A percentile compares a stretch with the other conserved stretches of the same genome.
Evolutionary conservation across 2,329 filamentous ascomycete genomes (phyloP).

Genomic region (Pezicula neosporulosa): DNA sequence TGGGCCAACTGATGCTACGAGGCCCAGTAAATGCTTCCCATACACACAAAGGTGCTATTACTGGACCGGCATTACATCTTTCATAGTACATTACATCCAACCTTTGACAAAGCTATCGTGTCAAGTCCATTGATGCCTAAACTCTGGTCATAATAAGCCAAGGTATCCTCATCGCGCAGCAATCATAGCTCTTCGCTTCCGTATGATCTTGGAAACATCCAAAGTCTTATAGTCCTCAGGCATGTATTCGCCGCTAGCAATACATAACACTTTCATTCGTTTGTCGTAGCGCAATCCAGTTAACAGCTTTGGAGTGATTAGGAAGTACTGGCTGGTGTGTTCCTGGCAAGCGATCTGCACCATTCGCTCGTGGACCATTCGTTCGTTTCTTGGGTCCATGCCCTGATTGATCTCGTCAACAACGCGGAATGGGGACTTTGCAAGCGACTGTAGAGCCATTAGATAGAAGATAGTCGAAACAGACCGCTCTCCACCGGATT

Average conservation of each 20-base stretch:
- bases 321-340: slow-evolving; percentile 82
- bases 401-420: slow-evolving; percentile 99
- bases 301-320: slow-evolving; percentile 95
- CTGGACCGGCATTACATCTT: no score
- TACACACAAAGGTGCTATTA: no score
- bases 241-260: slow-evolving; percentile 81
- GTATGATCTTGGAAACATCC: slow-evolving; percentile 26
- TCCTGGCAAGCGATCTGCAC: slow-evolving; percentile 93
- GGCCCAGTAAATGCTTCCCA: no score
- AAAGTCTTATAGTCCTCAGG: slow-evolving; percentile 39
- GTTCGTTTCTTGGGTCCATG: slow-evolving; percentile 98
- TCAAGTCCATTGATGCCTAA: no score
- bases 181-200: slow-evolving; percentile 21
- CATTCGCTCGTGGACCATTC: slow-evolving; percentile 97
- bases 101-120: no score
- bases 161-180: slow-evolving; percentile 6
- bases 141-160: not conserved
- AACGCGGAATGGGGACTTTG: slow-evolving; percentile 92
- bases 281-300: slow-evolving; percentile 80
- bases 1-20: no score
- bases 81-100: no score
- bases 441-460: slow-evolving; percentile 93
- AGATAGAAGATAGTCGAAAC: slow-evolving; percentile 99
- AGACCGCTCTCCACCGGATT: slow-evolving; percentile 93
- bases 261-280: slow-evolving; percentile 91